These are phyloP conservation scores for Sarocladium kiliense DNA, from an alignment of 2,329 filamentous ascomycete species.

Conservation along the genomic window DNA sequence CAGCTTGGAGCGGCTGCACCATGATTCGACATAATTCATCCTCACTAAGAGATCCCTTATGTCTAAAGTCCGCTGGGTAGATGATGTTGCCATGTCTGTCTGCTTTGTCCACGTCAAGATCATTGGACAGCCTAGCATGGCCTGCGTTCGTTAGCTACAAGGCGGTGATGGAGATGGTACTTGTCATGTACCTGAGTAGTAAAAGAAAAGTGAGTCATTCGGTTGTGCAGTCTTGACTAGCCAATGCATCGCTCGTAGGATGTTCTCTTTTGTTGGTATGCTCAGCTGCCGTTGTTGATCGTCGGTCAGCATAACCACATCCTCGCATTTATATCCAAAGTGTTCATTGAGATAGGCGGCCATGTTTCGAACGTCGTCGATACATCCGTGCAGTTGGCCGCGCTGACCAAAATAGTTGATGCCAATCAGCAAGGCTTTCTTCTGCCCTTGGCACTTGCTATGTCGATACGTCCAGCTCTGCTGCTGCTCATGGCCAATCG, in stretches of 20 bases:
- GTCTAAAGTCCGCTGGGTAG: constrained; percentile 78
- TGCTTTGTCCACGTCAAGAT: constrained; percentile 73
- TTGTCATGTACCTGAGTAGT: constrained; percentile 72
- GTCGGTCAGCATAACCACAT: constrained; percentile 95
- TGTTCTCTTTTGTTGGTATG: constrained; percentile 93
- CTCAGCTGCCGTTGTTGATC: constrained; percentile 97
- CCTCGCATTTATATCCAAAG: constrained; percentile 88
- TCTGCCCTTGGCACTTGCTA: constrained; percentile 79
- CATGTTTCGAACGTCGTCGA: constrained; percentile 98
- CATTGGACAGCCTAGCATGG: constrained; percentile 76
- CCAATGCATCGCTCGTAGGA: constrained; percentile 96
- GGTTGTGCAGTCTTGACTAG: constrained; percentile 87
- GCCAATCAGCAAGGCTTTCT: constrained; percentile 86
- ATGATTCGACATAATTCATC: constrained; percentile 79
- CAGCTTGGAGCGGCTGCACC: constrained; percentile 49
- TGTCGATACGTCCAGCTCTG: constrained; percentile 81
- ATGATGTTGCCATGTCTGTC: constrained; percentile 82
- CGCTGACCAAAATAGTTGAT: constrained; percentile 96
- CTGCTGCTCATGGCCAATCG: constrained; percentile 77
- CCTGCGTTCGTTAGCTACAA: constrained; percentile 34
- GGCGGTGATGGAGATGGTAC: background rate
- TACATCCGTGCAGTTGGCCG: constrained; percentile 86
- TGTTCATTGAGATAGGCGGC: constrained; percentile 82
- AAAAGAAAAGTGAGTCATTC: constrained; percentile 95
- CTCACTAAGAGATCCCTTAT: constrained; percentile 75